Evolutionary conservation across 768 basidiomycete species (phyloP), one percentile per base, ranked within the genome.

Genomic region (Calocybe indica): DNA sequence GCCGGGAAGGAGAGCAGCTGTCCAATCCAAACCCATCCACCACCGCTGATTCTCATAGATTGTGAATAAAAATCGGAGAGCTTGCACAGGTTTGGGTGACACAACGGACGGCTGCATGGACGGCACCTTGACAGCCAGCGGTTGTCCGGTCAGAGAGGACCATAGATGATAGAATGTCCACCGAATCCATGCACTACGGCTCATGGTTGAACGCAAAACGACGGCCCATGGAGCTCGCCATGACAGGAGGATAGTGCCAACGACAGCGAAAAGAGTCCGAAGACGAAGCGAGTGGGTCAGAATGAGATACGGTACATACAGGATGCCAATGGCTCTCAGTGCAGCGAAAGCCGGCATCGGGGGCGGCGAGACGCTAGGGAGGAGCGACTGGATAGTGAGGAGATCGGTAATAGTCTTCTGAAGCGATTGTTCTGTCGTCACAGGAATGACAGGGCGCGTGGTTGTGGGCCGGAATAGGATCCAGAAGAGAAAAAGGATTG

Each of bases 21-120:
- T 95, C 90, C 90, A 97, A 66, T 96, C 93, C 38, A 97, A 78
- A 9, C 88, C 92, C 80, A 97, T 82, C 93, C 93, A 97, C 93
- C 93, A 95, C 5, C 93, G 78, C 66, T 96, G 92, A 65, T 95
- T 95, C 64, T 96, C 92, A 60, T 90, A 85, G 8, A 94, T 67
- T n/a, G 85, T 90, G 59, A 94, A 94, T 40, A 88, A 74, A 69
- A 94, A 93, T 14, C 86, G 82, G 31, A 86, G 65, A 12, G 75
- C 67, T 40, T 69, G 66, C 15, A 67, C 67, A n/a, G 71, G 64
- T 7, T 56, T 51, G 22, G 66, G 54, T 1, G 68, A 55, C 28
- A 62, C 55, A 6, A 64, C 38, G 7, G 60, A 54, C 0, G 67
- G 57, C 45, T 73, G 65, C 37, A 66, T 49, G 51, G 75, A 63